Evolutionary conservation across 1,284 basidiomycete genomes (phyloP).

Genomic region (Lignosus rhinocerotis): DNA sequence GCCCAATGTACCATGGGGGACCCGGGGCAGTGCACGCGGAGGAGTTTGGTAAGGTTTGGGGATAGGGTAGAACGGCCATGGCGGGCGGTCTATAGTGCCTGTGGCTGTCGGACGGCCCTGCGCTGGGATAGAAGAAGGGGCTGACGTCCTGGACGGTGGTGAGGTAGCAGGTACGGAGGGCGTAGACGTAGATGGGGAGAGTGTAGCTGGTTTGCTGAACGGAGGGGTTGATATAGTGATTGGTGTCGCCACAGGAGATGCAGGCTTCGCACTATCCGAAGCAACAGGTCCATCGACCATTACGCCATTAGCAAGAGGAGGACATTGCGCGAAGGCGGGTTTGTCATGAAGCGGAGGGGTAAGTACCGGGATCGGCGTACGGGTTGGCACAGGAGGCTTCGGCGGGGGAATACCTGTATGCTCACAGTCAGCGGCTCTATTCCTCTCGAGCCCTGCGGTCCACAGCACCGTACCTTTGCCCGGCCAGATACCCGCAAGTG

Average conservation of each 20-base stretch:
- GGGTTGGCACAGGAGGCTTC: not conserved
- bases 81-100: not conserved
- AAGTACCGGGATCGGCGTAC: not conserved
- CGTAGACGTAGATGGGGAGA: not conserved
- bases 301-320: not conserved
- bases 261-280: not conserved
- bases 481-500: slow-evolving; percentile 20
- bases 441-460: not conserved
- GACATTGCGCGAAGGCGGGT: not conserved
- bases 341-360: not conserved
- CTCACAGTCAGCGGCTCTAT: not conserved
- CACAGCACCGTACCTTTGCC: slow-evolving; percentile 10
- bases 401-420: not conserved
- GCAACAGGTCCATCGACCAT: not conserved
- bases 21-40: slow-evolving; percentile 6
- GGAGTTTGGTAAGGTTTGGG: slow-evolving; percentile 6
- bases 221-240: no score
- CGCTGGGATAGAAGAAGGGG: not conserved
- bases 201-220: not conserved
- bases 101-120: not conserved
- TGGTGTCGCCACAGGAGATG: no score
- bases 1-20: slow-evolving; percentile 24
- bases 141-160: not conserved
- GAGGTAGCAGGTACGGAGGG: no score
- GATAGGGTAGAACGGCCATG: slow-evolving; percentile 5